Evolutionary conservation across 2,329 filamentous ascomycete genomes (phyloP), one percentile per base, ranked within the genome.

Genomic region (Waltergamsia citrina): DNA sequence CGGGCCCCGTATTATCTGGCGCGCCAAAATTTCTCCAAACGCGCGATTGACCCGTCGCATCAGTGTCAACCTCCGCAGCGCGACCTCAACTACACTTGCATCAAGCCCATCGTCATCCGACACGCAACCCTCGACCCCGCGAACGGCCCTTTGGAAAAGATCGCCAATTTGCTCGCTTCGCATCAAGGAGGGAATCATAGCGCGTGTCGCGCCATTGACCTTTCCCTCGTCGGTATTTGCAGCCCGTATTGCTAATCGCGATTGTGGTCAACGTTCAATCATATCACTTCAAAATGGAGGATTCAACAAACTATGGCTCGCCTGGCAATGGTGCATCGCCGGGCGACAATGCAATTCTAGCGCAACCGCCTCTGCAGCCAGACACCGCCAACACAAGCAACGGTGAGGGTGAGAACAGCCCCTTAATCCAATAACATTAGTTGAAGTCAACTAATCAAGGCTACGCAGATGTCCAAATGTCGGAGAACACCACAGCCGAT

Each of bases 391-490:
- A 32, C 38, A 47, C 56, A 27, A 49, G 46, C 30, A 62, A 60
- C 43, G 47, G 45, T 16, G 63, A 74, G 65, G 69, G 72, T 75
- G 60, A 26, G 32, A 41, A 17, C 11, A 10, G 36, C 33, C 36
- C 17, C 22, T 15, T 26, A 3, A 18, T 12, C 15, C 5, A n/a
- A n/a, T n/a, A 30, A 21, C 29, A 20, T 20, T 5, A 32, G n/a
- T n/a, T 15, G n/a, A n/a, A 18, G 31, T 23, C 26, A 26, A 33
- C 23, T n/a, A 20, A 29, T 18, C 14, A n/a, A 18, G 15, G 8
- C n/a, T 9, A 28, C 25, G 4, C 44, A 77, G 80, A 85, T 61
- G 59, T 79, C 28, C 68, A 74, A 41, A 83, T 83, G 76, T 65
- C 65, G 18, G 74, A 78, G 43, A 69, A 75, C 23, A 57, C 63